Percentiles rank a stretch among this genome's conserved stretches.
phyloP scores from a whole-genome alignment of 2,329 filamentous ascomycete species.

The Ambrosiella xylebori region DNA sequence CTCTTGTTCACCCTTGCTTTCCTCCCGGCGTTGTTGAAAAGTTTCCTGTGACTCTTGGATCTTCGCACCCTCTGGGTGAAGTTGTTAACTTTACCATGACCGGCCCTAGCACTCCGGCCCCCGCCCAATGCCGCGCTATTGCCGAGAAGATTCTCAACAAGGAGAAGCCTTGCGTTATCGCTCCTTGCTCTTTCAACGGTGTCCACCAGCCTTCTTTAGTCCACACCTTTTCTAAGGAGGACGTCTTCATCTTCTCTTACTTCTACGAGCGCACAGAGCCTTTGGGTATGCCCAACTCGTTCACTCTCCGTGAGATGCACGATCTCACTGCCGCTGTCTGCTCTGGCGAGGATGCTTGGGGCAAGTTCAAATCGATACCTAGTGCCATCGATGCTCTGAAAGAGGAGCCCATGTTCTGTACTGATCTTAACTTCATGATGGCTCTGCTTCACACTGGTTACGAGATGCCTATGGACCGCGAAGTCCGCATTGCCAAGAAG shows the following conservation, averaged over 20 bases:
- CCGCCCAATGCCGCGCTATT: conserved; percentile 76
- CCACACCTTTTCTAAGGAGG: conserved; percentile 82
- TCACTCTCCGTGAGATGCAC: conserved; percentile 78
- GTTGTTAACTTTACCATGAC: conserved; percentile 66
- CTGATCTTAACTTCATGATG: conserved; percentile 95
- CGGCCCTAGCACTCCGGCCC: conserved; percentile 56
- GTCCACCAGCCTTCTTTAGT: conserved; percentile 82
- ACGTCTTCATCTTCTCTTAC: conserved; percentile 93
- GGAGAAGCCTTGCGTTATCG: conserved; percentile 60
- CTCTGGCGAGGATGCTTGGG: conserved; percentile 59
- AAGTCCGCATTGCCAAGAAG: conserved; percentile 98
- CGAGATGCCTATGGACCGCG: conserved; percentile 90
- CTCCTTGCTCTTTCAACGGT: conserved; percentile 97
- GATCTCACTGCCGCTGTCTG: conserved; percentile 76
- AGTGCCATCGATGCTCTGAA: conserved; percentile 64
- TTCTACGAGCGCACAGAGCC: conserved; percentile 92
- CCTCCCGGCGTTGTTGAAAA: conserved; percentile 53
- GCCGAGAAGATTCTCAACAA: conserved; percentile 86
- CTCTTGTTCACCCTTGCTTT: conserved; percentile 74
- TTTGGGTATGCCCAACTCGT: conserved; percentile 95
- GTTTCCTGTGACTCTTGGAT: conserved; percentile 54
- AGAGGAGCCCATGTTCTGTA: conserved; percentile 74
- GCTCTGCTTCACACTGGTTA: conserved; percentile 87
- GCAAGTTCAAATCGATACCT: conserved; percentile 54
- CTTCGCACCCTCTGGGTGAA: conserved; percentile 46